Conservation (phyloP, 1,139 yeast genomes). For the Diutina scorzettiae region DNA sequence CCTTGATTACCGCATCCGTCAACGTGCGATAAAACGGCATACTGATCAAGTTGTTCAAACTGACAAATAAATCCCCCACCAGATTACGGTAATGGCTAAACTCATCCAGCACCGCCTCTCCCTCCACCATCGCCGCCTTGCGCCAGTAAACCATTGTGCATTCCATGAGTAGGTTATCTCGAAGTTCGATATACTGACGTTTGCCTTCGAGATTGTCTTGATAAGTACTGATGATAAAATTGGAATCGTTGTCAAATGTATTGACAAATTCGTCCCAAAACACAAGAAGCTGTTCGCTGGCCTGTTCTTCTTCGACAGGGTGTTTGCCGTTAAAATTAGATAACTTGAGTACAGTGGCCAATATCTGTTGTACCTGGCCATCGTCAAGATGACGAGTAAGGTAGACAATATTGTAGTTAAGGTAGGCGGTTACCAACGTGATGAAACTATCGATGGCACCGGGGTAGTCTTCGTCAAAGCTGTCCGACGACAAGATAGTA, state of each 20-base stretch:
- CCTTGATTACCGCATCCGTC: conserved; percentile 25
- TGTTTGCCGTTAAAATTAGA: conserved; percentile 43
- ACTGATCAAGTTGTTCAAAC: conserved; percentile 55
- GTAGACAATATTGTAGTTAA: conserved; percentile 40
- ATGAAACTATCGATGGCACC: conserved; percentile 38
- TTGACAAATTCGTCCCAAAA: conserved; percentile 78
- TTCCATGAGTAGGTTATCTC: conserved; percentile 27
- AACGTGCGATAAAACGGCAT: conserved; percentile 41
- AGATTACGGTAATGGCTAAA: conserved; percentile 60
- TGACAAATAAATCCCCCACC: conserved; percentile 65
- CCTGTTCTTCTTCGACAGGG: conserved; percentile 55
- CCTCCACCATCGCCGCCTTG: conserved; percentile 19
- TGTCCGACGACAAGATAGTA: conserved; percentile 13
- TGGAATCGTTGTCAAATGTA: conserved; percentile 16
- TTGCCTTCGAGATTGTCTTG: conserved; percentile 7
- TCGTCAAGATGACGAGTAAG: conserved; percentile 35
- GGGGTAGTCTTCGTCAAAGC: too few relatives aligned
- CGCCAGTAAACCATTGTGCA: conserved; percentile 51
- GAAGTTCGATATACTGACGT: conserved; percentile 15
- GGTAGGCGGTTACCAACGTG: conserved; percentile 37
- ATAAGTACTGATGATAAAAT: background rate
- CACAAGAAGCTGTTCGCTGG: conserved; percentile 56
- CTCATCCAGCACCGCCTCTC: conserved; percentile 20
- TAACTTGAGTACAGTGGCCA: conserved; percentile 41
- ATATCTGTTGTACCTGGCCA: conserved; percentile 24